Base-by-base conservation (phyloP, 177 flowering plant genomes). In the Vitis hybrid region DNA sequence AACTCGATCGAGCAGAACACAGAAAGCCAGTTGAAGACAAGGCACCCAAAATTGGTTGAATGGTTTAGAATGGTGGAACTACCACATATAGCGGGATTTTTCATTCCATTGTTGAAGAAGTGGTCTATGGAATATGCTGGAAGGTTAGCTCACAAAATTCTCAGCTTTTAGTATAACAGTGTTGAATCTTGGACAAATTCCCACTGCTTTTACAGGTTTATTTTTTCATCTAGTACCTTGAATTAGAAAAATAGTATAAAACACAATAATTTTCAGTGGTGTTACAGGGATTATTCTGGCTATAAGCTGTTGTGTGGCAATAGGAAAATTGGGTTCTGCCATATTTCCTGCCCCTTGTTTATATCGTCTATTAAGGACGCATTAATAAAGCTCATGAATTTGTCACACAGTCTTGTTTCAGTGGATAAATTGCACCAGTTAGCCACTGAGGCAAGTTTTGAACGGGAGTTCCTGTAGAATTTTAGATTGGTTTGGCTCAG, bases 401-500 rank as follows among this genome's bases (percentile, higher is more conserved):
- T 73, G 56, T 72, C 84, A 18, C 45, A 64, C 29, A 69, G 73
- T 50, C 76, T 82, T 61, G 85, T 78, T 59, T 69, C 86, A n/a
- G 69, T 89, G 61, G 85, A 84, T 50, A 80, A 83, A 58, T 65
- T 83, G 76, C 80, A 87, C 62, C 64, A 62, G 10, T 68, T 87
- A 58, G 83, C 90, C 12, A 80, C 73, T 22, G 79, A 76, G 73
- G 90, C 90, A 18, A 90, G 94, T 65, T 79, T 82, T 67, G 94
- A 87, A 76, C 74, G 60, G 19, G 81, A 87, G 29, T 89, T 89
- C 71, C 77, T 89, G 26, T 58, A 19, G 82, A 82, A 68, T 87
- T 87, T 79, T 87, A 89, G 90, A 81, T 87, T 66, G 82, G 83
- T 16, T 65, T 89, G 75, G 86, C 87, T 63, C 82, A 79, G 68